These are phyloP conservation scores for Globisporangium emineosum DNA, from an alignment of 352 stramenopile genomes.

Conservation along the genomic window DNA sequence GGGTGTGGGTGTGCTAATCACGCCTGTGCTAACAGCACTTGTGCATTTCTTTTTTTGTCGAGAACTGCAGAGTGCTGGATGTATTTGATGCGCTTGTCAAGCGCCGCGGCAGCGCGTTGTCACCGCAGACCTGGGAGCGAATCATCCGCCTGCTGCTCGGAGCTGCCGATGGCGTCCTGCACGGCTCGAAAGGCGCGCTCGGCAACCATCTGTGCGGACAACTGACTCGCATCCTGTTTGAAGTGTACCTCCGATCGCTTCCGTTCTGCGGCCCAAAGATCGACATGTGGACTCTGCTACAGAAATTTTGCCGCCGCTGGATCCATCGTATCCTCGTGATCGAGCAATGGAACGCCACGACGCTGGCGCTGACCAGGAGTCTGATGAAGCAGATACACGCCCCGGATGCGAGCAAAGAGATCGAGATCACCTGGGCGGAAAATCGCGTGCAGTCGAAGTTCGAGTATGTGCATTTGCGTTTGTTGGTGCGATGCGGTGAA, in stretches of 20 bases:
- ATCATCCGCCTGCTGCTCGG: constrained; percentile 79
- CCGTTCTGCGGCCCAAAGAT: constrained; percentile 60
- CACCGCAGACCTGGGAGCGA: constrained; percentile 79
- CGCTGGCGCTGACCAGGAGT: constrained; percentile 66
- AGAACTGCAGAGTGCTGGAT: constrained; percentile 53
- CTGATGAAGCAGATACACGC: constrained; percentile 73
- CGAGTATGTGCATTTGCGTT: constrained; percentile 28
- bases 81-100: constrained; percentile 77
- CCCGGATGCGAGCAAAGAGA: constrained; percentile 44
- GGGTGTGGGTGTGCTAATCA: neutral
- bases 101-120: constrained; percentile 51
- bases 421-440: constrained; percentile 77
- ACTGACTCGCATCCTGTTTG: constrained; percentile 73
- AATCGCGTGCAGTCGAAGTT: constrained; percentile 63
- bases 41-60: neutral
- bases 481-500: neutral
- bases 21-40: neutral
- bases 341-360: constrained; percentile 83
- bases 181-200: constrained; percentile 68
- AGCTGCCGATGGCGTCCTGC: constrained; percentile 69
- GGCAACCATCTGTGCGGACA: constrained; percentile 74
- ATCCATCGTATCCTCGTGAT: constrained; percentile 85
- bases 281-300: constrained; percentile 75
- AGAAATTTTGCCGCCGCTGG: constrained; percentile 86
- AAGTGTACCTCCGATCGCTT: constrained; percentile 76